phyloP scores from a whole-genome alignment of 495 filamentous ascomycete species.

The Aspergillus campestris region DNA sequence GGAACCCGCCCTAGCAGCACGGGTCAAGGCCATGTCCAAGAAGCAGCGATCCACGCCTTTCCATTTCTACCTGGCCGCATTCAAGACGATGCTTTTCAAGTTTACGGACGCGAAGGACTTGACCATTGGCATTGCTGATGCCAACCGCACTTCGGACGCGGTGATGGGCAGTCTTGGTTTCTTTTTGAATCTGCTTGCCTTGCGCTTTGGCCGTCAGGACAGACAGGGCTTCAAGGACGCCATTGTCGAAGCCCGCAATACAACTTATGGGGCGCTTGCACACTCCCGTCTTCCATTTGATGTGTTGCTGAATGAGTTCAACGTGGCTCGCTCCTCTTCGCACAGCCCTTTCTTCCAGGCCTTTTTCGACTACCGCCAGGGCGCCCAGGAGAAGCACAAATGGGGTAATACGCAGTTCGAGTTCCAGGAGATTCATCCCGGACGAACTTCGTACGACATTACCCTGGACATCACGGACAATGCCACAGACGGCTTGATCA shows the following conservation, averaged over 20 bases:
- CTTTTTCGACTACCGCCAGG: conserved; percentile 32
- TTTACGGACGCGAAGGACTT: conserved; percentile 21
- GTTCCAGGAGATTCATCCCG: conserved; percentile 3
- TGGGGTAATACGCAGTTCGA: conserved; percentile 1
- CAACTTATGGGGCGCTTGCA: conserved; percentile 15
- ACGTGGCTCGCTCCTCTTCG: conserved; percentile 20
- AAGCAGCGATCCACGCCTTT: conserved; percentile 25
- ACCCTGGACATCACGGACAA: conserved; percentile 14
- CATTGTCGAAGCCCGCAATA: conserved; percentile 10
- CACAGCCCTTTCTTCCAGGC: conserved; percentile 33
- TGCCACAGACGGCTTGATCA: background rate
- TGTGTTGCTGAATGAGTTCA: conserved; percentile 29
- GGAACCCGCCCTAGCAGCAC: conserved; percentile 2
- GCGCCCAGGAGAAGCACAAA: conserved; percentile 5
- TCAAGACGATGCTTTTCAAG: conserved; percentile 22
- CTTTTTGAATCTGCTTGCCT: conserved; percentile 41
- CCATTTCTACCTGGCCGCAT: conserved; percentile 36
- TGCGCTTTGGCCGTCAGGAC: conserved; percentile 20
- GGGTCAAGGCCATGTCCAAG: conserved; percentile 13
- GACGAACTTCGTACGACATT: conserved; percentile 18
- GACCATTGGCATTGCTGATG: conserved; percentile 38
- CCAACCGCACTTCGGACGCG: conserved; percentile 24
- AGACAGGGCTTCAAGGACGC: conserved; percentile 10
- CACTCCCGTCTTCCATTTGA: conserved; percentile 38
- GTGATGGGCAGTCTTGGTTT: conserved; percentile 30